Conservation (phyloP, 441 rosid genomes). For the Bruguiera hainesii region DNA sequence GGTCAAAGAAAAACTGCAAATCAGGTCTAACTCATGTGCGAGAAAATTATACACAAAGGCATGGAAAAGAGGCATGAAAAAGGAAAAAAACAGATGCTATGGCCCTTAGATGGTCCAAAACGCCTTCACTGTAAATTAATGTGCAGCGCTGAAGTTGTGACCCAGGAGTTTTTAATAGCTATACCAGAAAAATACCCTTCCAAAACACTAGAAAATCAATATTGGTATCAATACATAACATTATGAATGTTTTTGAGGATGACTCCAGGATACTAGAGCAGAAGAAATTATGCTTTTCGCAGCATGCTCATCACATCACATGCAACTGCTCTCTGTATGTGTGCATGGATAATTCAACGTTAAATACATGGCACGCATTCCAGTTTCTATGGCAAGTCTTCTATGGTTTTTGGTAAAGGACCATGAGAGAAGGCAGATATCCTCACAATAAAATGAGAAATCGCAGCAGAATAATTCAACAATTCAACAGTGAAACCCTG, state of each 20-base stretch:
- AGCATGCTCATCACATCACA: neutral
- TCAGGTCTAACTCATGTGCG: neutral
- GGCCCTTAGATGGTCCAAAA: too few relatives aligned
- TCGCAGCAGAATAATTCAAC: neutral
- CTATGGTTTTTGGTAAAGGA: neutral
- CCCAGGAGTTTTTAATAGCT: too few relatives aligned
- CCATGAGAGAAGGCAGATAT: neutral
- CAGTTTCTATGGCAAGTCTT: too few relatives aligned
- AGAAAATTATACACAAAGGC: neutral
- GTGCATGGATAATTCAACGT: too few relatives aligned
- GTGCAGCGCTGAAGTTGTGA: too few relatives aligned
- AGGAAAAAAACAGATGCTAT: too few relatives aligned
- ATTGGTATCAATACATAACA: neutral
- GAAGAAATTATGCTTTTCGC: neutral
- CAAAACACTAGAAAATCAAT: neutral
- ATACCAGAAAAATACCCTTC: too few relatives aligned
- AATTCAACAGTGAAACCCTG: neutral
- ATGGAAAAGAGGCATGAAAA: neutral
- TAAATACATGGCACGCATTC: too few relatives aligned
- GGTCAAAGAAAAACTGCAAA: constrained; percentile 3
- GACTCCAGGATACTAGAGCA: constrained; percentile 3
- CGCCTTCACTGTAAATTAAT: too few relatives aligned
- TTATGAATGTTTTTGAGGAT: neutral
- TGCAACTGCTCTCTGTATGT: neutral
- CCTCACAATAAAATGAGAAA: neutral